Evolutionary conservation across 1,284 basidiomycete genomes (phyloP).

Genomic region (Kalmanozyma brasiliensis): DNA sequence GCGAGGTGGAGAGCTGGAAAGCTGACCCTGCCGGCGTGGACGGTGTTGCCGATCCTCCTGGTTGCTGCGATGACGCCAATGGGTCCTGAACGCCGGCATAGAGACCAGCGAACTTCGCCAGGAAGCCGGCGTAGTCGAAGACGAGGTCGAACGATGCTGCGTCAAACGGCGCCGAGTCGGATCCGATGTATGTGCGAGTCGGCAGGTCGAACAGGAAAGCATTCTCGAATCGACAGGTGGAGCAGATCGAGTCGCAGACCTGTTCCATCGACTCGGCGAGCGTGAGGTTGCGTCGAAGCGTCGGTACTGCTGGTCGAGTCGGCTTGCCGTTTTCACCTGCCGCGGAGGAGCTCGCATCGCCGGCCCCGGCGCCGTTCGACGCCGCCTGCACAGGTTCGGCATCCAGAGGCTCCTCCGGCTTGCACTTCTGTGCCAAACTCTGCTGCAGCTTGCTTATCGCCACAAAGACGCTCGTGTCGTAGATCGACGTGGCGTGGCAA

Average conservation of each 20-base stretch:
- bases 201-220: constrained; percentile 90
- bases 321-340: constrained; percentile 14
- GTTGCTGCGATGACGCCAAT: background rate
- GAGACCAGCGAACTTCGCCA: constrained; percentile 83
- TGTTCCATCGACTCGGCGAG: constrained; percentile 53
- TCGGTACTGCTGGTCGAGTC: constrained; percentile 20
- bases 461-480: constrained; percentile 86
- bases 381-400: background rate
- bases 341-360: background rate
- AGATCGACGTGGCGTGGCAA: constrained; percentile 88
- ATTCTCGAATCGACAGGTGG: constrained; percentile 88
- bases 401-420: constrained; percentile 82
- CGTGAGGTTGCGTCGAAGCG: constrained; percentile 23
- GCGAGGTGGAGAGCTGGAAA: constrained; percentile 31
- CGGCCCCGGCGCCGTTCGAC: constrained; percentile 5
- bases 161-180: constrained; percentile 91
- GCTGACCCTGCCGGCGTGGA: constrained; percentile 2
- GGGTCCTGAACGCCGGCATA: constrained; percentile 72
- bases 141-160: constrained; percentile 85
- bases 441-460: constrained; percentile 78
- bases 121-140: constrained; percentile 88
- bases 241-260: constrained; percentile 51
- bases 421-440: constrained; percentile 73
- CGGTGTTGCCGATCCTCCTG: background rate
- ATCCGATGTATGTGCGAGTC: constrained; percentile 87